These are phyloP conservation scores for Vachellia pachyceras DNA, from an alignment of 306 rosid species.

Conservation along the genomic window DNA sequence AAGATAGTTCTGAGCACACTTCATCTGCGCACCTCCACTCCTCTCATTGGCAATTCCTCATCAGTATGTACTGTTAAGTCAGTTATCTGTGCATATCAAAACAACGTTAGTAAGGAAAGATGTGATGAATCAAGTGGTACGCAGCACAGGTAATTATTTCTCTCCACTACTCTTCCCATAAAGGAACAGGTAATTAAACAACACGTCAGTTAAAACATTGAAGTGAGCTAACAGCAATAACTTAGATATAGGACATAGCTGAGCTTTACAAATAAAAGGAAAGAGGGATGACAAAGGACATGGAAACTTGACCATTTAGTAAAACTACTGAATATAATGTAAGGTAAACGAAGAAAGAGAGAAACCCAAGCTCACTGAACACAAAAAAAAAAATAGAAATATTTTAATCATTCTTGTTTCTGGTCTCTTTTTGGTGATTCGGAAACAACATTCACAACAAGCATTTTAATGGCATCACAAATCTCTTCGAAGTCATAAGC, in stretches of 20 bases:
- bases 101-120: neutral
- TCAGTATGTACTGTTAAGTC: constrained; percentile 1
- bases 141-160: constrained; percentile 3
- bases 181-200: constrained; percentile 30
- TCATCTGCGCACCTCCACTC: constrained; percentile 22
- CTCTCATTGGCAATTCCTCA: constrained; percentile 7
- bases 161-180: neutral
- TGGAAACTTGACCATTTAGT: neutral
- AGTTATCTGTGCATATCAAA: constrained; percentile 10
- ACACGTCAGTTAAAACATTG: constrained; percentile 21
- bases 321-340: neutral
- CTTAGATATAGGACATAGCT: constrained; percentile 28
- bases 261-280: constrained; percentile 16
- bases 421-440: neutral
- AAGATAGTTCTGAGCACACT: constrained; percentile 28
- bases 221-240: constrained; percentile 27
- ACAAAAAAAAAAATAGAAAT: neutral
- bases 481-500: constrained; percentile 18
- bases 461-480: constrained; percentile 21
- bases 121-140: constrained; percentile 14
- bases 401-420: neutral
- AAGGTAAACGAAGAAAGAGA: neutral
- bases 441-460: constrained; percentile 18
- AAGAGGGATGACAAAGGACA: neutral
- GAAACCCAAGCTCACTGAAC: neutral